phyloP scores from a whole-genome alignment of 2,329 filamentous ascomycete genomes.

The Ascochyta fabae region DNA sequence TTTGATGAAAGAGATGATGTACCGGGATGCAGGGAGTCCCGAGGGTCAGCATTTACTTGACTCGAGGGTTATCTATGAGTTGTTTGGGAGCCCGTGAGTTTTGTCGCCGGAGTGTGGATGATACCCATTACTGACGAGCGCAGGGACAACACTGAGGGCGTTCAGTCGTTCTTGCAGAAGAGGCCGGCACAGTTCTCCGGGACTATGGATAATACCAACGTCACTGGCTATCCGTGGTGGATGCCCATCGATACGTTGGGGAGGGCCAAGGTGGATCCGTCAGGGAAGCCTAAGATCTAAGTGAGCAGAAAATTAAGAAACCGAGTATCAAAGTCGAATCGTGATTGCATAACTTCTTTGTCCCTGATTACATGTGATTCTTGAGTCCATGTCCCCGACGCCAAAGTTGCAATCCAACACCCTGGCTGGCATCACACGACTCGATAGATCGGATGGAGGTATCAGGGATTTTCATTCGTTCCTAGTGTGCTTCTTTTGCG shows the following conservation, averaged over 20 bases:
- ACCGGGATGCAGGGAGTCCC: slow-evolving; percentile 61
- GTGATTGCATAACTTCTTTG: slow-evolving; percentile 25
- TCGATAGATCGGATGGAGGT: slow-evolving; percentile 35
- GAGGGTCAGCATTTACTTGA: slow-evolving; percentile 77
- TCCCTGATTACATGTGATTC: slow-evolving; percentile 24
- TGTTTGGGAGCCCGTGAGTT: slow-evolving; percentile 59
- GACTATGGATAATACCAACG: slow-evolving; percentile 65
- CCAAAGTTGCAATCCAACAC: slow-evolving; percentile 22
- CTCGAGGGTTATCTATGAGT: slow-evolving; percentile 66
- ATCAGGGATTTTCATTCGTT: slow-evolving; percentile 54
- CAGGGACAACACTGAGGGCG: slow-evolving; percentile 71
- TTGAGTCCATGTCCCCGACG: slow-evolving; percentile 22
- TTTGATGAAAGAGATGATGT: slow-evolving; percentile 77
- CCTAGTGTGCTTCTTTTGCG: slow-evolving; percentile 52
- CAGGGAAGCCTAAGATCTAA: slow-evolving; percentile 40
- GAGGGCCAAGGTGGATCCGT: slow-evolving; percentile 46
- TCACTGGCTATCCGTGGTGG: slow-evolving; percentile 73
- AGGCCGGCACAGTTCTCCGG: slow-evolving; percentile 67
- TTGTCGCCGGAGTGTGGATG: neutral
- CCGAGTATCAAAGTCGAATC: neutral
- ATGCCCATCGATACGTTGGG: slow-evolving; percentile 58
- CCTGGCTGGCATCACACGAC: slow-evolving; percentile 31
- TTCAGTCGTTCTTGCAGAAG: slow-evolving; percentile 74
- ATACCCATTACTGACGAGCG: neutral
- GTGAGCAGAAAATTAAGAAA: neutral